A percentile compares a stretch with the other conserved stretches of the same genome.
These are phyloP conservation scores for Xylogone sp. DNA, from an alignment of 2,329 filamentous ascomycete genomes.

Conservation along the genomic window DNA sequence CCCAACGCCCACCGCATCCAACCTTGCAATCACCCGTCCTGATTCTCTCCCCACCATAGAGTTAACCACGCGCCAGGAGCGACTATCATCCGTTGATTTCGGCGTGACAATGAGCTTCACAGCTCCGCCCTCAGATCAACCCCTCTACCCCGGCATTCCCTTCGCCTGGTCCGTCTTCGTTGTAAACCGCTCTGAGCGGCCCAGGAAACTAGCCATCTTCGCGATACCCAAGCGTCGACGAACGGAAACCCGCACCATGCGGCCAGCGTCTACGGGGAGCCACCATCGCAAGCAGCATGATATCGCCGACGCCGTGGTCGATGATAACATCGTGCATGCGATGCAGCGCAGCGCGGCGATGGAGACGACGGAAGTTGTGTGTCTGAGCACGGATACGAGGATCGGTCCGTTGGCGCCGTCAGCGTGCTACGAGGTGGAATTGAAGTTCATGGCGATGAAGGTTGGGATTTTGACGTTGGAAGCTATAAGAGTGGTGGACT, in stretches of 20 bases:
- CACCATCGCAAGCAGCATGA: constrained; percentile 29
- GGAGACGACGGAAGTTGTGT: constrained; percentile 66
- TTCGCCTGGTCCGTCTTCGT: constrained; percentile 74
- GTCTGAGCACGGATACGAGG: constrained; percentile 68
- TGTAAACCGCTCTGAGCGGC: constrained; percentile 62
- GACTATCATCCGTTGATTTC: constrained; percentile 49
- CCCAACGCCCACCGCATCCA: constrained; percentile 47
- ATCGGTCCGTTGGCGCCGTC: constrained; percentile 69
- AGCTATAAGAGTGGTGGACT: constrained; percentile 67
- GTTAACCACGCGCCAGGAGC: constrained; percentile 38
- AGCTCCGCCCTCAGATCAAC: constrained; percentile 53
- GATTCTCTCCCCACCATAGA: constrained; percentile 58
- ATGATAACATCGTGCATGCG: constrained; percentile 68
- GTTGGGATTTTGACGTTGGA: constrained; percentile 68
- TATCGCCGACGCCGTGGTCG: constrained; percentile 63
- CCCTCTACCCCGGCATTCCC: constrained; percentile 58
- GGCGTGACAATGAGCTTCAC: constrained; percentile 75
- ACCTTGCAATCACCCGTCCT: constrained; percentile 54
- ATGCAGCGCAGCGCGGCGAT: constrained; percentile 63
- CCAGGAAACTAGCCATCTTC: constrained; percentile 67
- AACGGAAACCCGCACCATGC: constrained; percentile 42
- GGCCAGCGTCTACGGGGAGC: constrained; percentile 46
- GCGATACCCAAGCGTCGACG: constrained; percentile 63
- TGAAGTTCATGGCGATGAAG: constrained; percentile 66
- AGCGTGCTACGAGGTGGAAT: constrained; percentile 69